Conservation (phyloP, 2,329 filamentous ascomycete species). For the Colletotrichum endophyticum region DNA sequence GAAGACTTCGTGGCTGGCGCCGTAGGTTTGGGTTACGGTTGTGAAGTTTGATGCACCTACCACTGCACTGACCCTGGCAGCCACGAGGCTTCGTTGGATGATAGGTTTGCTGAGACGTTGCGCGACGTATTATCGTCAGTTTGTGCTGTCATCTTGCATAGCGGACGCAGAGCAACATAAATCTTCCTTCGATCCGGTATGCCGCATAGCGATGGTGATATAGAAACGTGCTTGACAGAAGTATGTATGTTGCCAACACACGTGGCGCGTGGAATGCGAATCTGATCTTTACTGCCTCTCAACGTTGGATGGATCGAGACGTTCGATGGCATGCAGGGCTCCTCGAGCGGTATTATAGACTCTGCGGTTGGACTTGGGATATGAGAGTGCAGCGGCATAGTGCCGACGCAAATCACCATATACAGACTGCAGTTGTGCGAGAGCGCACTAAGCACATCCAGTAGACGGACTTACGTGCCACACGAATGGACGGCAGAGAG, state of each 20-base stretch:
- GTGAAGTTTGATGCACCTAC: background rate
- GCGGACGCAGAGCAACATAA: background rate
- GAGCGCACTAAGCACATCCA: background rate
- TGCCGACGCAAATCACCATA: background rate
- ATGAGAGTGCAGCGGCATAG: background rate
- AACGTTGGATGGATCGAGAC: background rate
- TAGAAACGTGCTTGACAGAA: conserved; percentile 2
- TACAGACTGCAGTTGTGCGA: background rate
- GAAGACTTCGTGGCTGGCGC: background rate
- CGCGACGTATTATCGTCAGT: background rate
- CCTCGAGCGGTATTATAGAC: background rate
- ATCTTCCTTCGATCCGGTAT: background rate
- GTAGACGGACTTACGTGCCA: background rate
- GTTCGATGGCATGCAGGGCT: background rate
- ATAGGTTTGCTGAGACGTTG: background rate
- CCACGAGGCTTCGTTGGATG: background rate
- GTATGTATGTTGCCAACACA: background rate
- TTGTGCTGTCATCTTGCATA: background rate
- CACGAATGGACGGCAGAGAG: background rate
- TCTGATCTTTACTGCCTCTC: background rate
- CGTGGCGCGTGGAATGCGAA: background rate
- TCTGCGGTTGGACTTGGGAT: background rate
- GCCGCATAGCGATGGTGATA: background rate
- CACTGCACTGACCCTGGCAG: background rate
- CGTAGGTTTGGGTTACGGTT: background rate